Conservation (phyloP, 495 filamentous ascomycete species). For the Penicillium arizonense region DNA sequence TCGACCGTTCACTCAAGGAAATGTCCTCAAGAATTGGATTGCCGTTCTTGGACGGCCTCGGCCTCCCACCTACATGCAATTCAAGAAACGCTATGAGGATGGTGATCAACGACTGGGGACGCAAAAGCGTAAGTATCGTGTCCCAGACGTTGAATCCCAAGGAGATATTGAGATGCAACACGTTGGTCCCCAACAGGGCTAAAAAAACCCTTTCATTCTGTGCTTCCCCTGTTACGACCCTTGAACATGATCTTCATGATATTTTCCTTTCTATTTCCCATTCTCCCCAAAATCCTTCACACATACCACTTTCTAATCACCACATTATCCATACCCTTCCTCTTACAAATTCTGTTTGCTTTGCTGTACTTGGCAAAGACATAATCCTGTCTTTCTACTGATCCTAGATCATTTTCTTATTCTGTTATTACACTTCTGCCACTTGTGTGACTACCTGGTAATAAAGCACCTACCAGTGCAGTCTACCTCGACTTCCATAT, state of each 20-base stretch:
- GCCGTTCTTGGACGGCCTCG: slow-evolving; percentile 79
- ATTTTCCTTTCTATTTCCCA: slow-evolving; percentile 7
- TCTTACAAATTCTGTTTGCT: slow-evolving; percentile 6
- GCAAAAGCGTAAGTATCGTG: slow-evolving; percentile 53
- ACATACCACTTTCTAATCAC: slow-evolving; percentile 19
- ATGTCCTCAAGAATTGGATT: slow-evolving; percentile 73
- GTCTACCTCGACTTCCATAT: neutral
- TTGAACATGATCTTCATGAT: slow-evolving; percentile 19
- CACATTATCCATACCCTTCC: slow-evolving; percentile 16
- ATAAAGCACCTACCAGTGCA: neutral
- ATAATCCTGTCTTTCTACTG: neutral
- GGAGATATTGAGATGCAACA: slow-evolving; percentile 60
- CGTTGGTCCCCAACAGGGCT: slow-evolving; percentile 34
- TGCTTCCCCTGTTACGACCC: slow-evolving; percentile 16
- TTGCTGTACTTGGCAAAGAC: neutral
- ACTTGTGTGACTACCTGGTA: slow-evolving; percentile 7
- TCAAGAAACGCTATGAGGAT: slow-evolving; percentile 72
- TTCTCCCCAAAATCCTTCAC: slow-evolving; percentile 7
- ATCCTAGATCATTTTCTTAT: slow-evolving; percentile 4
- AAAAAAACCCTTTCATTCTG: slow-evolving; percentile 6
- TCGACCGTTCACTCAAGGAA: slow-evolving; percentile 82
- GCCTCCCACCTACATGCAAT: slow-evolving; percentile 85
- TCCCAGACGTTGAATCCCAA: slow-evolving; percentile 51
- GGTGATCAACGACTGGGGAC: slow-evolving; percentile 85
- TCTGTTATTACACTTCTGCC: slow-evolving; percentile 3